Evolutionary conservation across 352 stramenopile species (phyloP), one percentile per base, ranked within the genome.

Genomic region (Phytopythium ostracodes): DNA sequence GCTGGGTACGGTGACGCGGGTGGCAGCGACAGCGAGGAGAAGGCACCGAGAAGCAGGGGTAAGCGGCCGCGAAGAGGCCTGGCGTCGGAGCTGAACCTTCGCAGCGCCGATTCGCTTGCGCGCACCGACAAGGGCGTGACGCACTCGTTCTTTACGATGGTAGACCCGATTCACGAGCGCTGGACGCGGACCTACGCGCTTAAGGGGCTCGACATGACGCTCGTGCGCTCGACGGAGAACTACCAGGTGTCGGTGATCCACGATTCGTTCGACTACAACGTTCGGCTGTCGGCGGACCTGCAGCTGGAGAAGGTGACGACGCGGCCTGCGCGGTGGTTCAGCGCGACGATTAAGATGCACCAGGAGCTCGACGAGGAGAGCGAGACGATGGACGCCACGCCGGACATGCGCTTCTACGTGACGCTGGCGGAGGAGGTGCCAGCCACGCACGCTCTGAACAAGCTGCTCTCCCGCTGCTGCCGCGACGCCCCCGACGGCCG

Each of bases 121-220:
- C 65, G 27, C 47, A 71, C 70, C 7, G 84, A 93, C 38, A 89
- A 88, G 56, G 82, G 81, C 22, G 79, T 86, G 10, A 84, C 84
- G 2, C 82, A 93, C 64, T 91, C 84, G 15, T 93, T 93, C 56
- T 91, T 87, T 63, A 82, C 84, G 18, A 79, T 87, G 65, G 76
- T 91, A 14, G 70, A 86, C 18, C 35, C 57, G 7, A 52, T 72
- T 1, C 60, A 85, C 33, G 59, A 65, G 6, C 57, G 52, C 4
- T 77, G 67, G 62, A 73, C 87, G 27, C 58, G 75, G 8, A 46
- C 75, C 17, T 91, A 84, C 33, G 76, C 77, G 1, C 42, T 70
- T 17, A 63, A 73, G 31, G 53, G 63, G 24, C 72, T 88, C 56
- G 57, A 62, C 1, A 85, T 93, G 82, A 59, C 59, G 53, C 64